Evolutionary conservation across 345 rosid genomes (phyloP).

Genomic region (Arabis alpina): DNA sequence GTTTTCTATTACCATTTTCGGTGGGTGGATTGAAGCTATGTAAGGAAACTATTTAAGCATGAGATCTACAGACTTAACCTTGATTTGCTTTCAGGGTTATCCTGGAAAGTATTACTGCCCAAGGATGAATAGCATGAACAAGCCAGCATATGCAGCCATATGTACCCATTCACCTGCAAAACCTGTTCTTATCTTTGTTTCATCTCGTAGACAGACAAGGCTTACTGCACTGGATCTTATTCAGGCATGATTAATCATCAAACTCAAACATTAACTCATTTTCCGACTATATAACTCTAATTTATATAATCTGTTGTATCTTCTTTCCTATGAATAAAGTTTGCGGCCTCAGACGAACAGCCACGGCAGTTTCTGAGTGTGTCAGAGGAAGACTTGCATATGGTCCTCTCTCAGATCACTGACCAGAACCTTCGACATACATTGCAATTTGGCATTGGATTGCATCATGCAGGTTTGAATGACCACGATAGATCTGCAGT

Average conservation of each 20-base stretch:
- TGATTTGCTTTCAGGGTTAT: conserved; percentile 71
- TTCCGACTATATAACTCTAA: conserved; percentile 16
- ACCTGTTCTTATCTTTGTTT: conserved; percentile 96
- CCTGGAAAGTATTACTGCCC: conserved; percentile 96
- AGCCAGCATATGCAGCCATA: conserved; percentile 98
- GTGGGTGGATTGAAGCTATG: conserved; percentile 19
- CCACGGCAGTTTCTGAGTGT: conserved; percentile 86
- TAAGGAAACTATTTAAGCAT: conserved; percentile 22
- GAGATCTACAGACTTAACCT: conserved; percentile 19
- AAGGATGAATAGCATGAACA: conserved; percentile 97
- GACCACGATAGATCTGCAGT: conserved; percentile 93
- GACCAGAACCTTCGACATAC: conserved; percentile 97
- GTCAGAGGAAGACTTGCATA: conserved; percentile 87
- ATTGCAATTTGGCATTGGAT: conserved; percentile 93
- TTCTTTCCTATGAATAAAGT: conserved; percentile 53
- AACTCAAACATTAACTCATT: conserved; percentile 6
- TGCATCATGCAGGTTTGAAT: conserved; percentile 97
- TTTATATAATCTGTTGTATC: conserved; percentile 7
- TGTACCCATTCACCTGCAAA: conserved; percentile 95
- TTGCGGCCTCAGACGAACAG: conserved; percentile 95
- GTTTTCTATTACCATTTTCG: conserved; percentile 15
- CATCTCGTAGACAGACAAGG: conserved; percentile 98
- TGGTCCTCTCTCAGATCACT: conserved; percentile 90
- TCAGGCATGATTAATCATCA: conserved; percentile 61
- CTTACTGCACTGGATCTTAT: conserved; percentile 97